Evolutionary conservation across 371 early-diverging fungal species (phyloP).

Genomic region (Mucor circinelloides): DNA sequence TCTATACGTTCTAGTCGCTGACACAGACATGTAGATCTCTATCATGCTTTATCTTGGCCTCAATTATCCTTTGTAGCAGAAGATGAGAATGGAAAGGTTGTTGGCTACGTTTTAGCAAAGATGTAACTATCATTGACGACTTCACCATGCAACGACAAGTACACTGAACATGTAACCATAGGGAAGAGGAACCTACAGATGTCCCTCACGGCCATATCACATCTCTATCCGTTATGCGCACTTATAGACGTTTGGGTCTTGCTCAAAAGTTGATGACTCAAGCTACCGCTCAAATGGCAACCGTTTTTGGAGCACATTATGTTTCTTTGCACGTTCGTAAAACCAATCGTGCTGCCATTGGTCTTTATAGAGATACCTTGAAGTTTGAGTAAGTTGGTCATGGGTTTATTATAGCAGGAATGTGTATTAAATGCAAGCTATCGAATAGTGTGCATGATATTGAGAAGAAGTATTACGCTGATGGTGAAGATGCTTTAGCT

Average conservation of each 20-base stretch:
- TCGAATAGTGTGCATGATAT: constrained; percentile 76
- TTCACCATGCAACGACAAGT: too few relatives aligned
- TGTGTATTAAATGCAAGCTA: background rate
- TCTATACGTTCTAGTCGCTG: background rate
- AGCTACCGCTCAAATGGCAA: constrained; percentile 89
- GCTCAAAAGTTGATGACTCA: constrained; percentile 96
- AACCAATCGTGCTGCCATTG: constrained; percentile 92
- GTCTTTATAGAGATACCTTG: constrained; percentile 90
- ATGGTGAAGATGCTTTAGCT: constrained; percentile 93
- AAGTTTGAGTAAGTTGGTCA: constrained; percentile 74
- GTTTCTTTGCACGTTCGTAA: constrained; percentile 95
- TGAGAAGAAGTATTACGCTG: constrained; percentile 97
- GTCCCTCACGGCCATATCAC: constrained; percentile 96
- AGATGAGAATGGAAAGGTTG: constrained; percentile 86
- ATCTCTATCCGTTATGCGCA: constrained; percentile 93
- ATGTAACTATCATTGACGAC: constrained; percentile 62
- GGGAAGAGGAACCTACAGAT: constrained; percentile 84
- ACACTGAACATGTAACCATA: constrained; percentile 25
- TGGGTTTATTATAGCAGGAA: background rate
- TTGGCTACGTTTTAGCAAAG: constrained; percentile 97
- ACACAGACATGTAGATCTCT: constrained; percentile 63
- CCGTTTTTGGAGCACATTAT: constrained; percentile 83
- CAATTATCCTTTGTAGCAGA: constrained; percentile 96
- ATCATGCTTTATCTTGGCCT: constrained; percentile 96
- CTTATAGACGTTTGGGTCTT: constrained; percentile 92